Percentiles rank a stretch among this genome's conserved stretches.
These are phyloP conservation scores for Dioszegia crocea DNA, from an alignment of 768 basidiomycete species.

Conservation along the genomic window DNA sequence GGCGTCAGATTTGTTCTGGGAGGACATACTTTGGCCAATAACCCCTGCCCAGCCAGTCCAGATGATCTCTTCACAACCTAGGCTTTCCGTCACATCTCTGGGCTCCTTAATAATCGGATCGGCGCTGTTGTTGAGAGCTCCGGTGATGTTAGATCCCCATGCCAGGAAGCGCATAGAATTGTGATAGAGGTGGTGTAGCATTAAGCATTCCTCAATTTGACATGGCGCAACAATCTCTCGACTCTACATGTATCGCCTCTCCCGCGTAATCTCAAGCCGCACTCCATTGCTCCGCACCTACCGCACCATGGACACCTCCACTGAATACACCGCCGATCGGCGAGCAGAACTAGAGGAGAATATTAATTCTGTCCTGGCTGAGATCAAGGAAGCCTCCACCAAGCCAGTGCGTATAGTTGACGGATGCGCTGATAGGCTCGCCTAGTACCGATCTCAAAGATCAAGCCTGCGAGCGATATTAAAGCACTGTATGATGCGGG, in stretches of 20 bases:
- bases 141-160: constrained; percentile 29
- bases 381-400: constrained; percentile 32
- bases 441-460: constrained; percentile 87
- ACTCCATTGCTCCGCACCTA: neutral
- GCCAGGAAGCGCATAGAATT: constrained; percentile 13
- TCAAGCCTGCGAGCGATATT: constrained; percentile 84
- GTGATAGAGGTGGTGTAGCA: no score
- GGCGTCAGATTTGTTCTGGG: neutral
- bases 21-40: constrained; percentile 16
- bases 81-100: constrained; percentile 5
- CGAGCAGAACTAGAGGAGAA: constrained; percentile 46
- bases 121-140: constrained; percentile 15
- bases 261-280: neutral
- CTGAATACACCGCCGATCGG: constrained; percentile 40
- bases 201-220: no score
- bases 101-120: constrained; percentile 5
- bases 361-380: constrained; percentile 37
- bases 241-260: neutral
- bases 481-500: constrained; percentile 73
- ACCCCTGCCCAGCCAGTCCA: constrained; percentile 29
- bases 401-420: neutral
- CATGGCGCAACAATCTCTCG: neutral
- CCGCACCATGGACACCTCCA: neutral
- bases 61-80: constrained; percentile 7
- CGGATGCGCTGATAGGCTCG: constrained; percentile 45